Evolutionary conservation across 2,329 filamentous ascomycete genomes (phyloP), one percentile per base, ranked within the genome.

Genomic region (Penicillium hordei): DNA sequence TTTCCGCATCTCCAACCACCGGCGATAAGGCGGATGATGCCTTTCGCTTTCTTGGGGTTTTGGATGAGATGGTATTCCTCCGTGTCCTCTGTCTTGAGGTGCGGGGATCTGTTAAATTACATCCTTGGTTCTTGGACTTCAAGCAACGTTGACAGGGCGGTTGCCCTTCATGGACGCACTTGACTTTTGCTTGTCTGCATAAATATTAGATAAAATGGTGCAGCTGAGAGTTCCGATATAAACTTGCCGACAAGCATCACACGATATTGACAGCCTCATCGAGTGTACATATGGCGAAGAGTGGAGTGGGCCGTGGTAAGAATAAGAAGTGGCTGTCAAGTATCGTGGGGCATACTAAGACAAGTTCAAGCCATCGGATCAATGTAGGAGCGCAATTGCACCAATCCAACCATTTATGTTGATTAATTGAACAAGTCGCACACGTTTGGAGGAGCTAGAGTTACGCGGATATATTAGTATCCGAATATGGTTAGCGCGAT

Each of bases 241-340:
- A 31, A 57, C 62, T 29, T 63, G 72, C 71, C 72, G 70, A 59
- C 72, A 74, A 59, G 60, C 61, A 58, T 71, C 68, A 65, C 72
- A 74, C 44, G 72, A 74, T 60, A 73, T 69, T 27, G 72, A 74
- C 34, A 74, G 59, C 31, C 72, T 68, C 72, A 74, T 74, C 57
- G 44, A 50, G 42, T 27, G 39, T 53, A 46, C 46, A 57, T 44
- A 40, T 29, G 42, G 40, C 40, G 29, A 52, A 52, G 6, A 50
- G 27, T 27, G 29, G 39, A 33, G 31, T 44, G 49, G 25, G 10
- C 36, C 27, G 19, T 23, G 31, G 45, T 44, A n/a, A 42, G 25
- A 48, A 33, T 13, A 45, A 52, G 31, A 39, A 39, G 13, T 39
- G 55, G 19, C 25, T 25, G 40, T 48, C 46, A 60, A 40, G 34